Evolutionary conservation across 208 protist species (phyloP).

Genomic region (Naegleria gruberi): DNA sequence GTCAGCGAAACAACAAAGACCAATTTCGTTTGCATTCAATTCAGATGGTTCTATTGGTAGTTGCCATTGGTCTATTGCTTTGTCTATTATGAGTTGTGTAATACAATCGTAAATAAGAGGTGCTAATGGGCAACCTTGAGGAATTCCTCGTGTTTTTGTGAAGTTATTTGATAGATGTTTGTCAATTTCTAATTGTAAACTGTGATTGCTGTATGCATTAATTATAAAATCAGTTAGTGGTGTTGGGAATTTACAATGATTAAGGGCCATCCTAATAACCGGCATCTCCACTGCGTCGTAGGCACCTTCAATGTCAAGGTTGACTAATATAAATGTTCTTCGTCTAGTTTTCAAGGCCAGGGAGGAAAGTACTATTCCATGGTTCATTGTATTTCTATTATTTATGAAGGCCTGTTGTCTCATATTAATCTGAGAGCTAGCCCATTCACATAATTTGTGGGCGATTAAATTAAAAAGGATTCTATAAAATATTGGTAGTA

Average conservation of each 20-base stretch:
- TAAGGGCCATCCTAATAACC: background rate
- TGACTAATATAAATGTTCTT: background rate
- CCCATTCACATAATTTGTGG: background rate
- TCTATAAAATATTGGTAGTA: background rate
- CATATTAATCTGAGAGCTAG: background rate
- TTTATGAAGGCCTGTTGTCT: background rate
- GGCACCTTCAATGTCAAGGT: background rate
- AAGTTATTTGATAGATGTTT: background rate
- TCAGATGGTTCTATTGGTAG: background rate
- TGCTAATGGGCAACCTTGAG: conserved; percentile 4
- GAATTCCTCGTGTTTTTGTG: background rate
- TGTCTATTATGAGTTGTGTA: background rate
- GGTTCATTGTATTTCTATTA: background rate
- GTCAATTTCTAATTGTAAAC: background rate
- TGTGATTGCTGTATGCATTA: background rate
- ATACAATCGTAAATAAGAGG: background rate
- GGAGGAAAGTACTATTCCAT: background rate
- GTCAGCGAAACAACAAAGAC: background rate
- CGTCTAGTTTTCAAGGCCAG: no score
- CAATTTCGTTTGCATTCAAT: background rate
- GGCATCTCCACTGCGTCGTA: background rate
- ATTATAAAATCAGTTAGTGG: background rate
- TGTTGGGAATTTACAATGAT: background rate
- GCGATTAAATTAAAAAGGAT: background rate
- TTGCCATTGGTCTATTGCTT: background rate